Base-by-base conservation (phyloP, 306 rosid genomes). In the Parietaria judaica region DNA sequence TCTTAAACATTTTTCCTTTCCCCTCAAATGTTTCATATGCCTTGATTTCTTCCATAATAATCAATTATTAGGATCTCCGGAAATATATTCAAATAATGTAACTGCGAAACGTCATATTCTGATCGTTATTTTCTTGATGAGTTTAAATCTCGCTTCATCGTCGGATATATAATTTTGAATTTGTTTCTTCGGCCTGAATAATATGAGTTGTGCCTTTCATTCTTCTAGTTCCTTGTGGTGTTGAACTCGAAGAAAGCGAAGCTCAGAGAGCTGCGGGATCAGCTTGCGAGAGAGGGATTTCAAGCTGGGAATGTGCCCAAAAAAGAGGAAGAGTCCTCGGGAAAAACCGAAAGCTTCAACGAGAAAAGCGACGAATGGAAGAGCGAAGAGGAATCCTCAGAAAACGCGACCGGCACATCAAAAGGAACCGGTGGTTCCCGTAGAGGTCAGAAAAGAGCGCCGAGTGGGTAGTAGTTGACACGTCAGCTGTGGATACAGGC, bases 191-290 rank as follows among this genome's bases (percentile, higher is more conserved):
- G 63, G 46, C 51, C 46, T 14, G 4, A 45, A 45, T 55, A 16
- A 38, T 16, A 43, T 75, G 60, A 79, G 60, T 58, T 66, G 13
- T 36, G 55, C 50, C 50, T 52, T 43, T 59, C 48, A 52, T 65
- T 73, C 68, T 72, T 67, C 41, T 63, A 91, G 97, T 87, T 91
- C 78, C 74, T 91, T n/a, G 81, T 72, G 41, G 87, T 91, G 73
- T 80, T 91, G 66, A 91, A 91, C 74, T 80, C 96, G 13, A 91
- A 91, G 80, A 91, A 91, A 75, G 77, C 77, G 36, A 89, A 89
- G 74, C 68, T 86, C 45, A 79, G 89, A 76, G 95, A 81, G 74
- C 76, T 89, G 65, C 85, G 86, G 65, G 90, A 77, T 71, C 78
- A 85, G 70, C 67, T 85, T 47, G 64, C 79, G 9, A 80, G 73